Evolutionary conservation across 2,329 filamentous ascomycete genomes (phyloP).

Genomic region (Truncatella angustata): DNA sequence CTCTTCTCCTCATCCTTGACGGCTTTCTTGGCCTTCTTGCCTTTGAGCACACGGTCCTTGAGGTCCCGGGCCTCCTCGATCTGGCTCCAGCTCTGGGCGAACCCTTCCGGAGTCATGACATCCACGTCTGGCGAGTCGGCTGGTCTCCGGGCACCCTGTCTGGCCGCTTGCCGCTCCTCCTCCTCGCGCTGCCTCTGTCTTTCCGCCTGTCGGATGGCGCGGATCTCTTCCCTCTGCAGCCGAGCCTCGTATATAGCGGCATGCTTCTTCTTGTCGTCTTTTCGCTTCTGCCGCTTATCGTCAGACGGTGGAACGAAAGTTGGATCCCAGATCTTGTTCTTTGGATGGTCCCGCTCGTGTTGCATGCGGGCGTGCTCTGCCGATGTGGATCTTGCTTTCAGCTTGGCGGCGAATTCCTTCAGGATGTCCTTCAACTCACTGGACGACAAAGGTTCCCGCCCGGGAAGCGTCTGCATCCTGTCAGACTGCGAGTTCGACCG

Average conservation of each 20-base stretch:
- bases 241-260: background rate
- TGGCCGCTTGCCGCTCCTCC: background rate
- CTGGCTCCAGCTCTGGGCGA: background rate
- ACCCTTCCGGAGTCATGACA: background rate
- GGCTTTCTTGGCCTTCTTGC: slow-evolving; percentile 8
- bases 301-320: background rate
- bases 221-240: background rate
- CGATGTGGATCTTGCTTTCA: background rate
- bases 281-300: background rate
- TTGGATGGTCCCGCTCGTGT: background rate
- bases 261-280: background rate
- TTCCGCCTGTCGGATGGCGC: background rate
- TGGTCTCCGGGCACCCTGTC: background rate
- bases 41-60: background rate
- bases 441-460: background rate
- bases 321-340: slow-evolving; percentile 1
- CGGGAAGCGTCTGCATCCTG: background rate
- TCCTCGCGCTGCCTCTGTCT: background rate
- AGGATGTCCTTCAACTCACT: background rate
- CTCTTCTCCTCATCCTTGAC: background rate
- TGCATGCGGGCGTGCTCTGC: background rate
- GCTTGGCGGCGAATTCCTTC: background rate
- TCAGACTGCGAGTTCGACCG: background rate
- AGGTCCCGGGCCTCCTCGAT: background rate
- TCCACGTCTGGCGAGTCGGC: background rate